phyloP scores from a whole-genome alignment of 495 filamentous ascomycete species.

The Aspergillus bridgeri region DNA sequence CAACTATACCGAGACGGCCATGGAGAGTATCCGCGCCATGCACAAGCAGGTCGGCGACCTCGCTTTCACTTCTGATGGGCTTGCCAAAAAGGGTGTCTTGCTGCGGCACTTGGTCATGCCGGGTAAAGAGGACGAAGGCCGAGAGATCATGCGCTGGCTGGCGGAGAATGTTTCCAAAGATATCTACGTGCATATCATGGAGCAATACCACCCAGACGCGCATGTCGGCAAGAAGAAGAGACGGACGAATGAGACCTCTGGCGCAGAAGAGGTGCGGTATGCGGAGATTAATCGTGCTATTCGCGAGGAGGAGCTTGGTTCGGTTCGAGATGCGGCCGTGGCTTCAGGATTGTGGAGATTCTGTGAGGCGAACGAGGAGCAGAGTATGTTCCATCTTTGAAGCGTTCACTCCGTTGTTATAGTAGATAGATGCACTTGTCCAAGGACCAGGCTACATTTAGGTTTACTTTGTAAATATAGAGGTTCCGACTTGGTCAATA shows the following conservation, averaged over 20 bases:
- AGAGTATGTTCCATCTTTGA: constrained; percentile 68
- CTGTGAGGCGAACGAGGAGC: constrained; percentile 61
- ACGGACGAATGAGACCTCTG: constrained; percentile 21
- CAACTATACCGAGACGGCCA: constrained; percentile 61
- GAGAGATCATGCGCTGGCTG: constrained; percentile 66
- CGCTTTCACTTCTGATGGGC: constrained; percentile 69
- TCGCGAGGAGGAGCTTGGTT: constrained; percentile 55
- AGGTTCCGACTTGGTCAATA: too few species aligned
- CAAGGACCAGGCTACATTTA: neutral
- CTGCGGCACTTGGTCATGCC: constrained; percentile 79
- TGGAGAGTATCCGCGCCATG: constrained; percentile 72
- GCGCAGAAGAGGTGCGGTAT: constrained; percentile 50
- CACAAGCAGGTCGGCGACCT: constrained; percentile 72
- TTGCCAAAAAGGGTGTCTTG: constrained; percentile 69
- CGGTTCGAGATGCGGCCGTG: constrained; percentile 60
- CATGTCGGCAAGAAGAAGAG: constrained; percentile 64
- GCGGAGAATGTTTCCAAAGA: constrained; percentile 63
- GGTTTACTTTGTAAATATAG: too few species aligned
- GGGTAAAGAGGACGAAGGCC: constrained; percentile 62
- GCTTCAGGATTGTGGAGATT: constrained; percentile 72
- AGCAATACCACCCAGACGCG: constrained; percentile 73
- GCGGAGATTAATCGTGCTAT: constrained; percentile 72
- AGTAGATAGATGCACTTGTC: neutral
- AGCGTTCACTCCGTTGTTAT: neutral
- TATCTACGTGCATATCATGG: constrained; percentile 70